phyloP scores from a whole-genome alignment of 805 yeast genomes.

The Candida boleticola region DNA sequence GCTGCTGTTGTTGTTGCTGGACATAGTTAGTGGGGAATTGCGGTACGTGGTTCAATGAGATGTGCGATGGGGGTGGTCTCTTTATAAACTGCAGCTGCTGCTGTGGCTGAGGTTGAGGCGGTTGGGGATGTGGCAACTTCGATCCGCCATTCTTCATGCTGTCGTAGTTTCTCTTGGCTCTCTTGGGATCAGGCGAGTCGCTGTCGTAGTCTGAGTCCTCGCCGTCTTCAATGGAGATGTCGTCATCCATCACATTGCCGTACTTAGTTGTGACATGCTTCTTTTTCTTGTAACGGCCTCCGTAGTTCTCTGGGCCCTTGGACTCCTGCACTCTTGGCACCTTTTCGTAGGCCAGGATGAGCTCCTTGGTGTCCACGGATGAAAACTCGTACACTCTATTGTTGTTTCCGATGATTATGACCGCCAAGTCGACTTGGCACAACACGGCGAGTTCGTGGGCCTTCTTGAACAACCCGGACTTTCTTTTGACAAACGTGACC shows the following conservation, averaged over 20 bases:
- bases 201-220: slow-evolving; percentile 34
- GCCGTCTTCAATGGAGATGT: slow-evolving; percentile 16
- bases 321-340: slow-evolving; percentile 47
- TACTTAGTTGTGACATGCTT: slow-evolving; percentile 17
- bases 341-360: slow-evolving; percentile 21
- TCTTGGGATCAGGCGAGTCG: slow-evolving; percentile 34
- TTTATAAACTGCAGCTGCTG: slow-evolving; percentile 3
- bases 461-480: slow-evolving; percentile 88
- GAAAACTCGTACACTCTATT: slow-evolving; percentile 83
- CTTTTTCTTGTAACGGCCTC: slow-evolving; percentile 48
- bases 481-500: slow-evolving; percentile 88
- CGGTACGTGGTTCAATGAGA: slow-evolving; percentile 17
- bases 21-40: slow-evolving; percentile 8
- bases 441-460: slow-evolving; percentile 84
- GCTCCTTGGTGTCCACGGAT: slow-evolving; percentile 55
- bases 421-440: slow-evolving; percentile 91
- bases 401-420: slow-evolving; percentile 79
- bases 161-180: slow-evolving; percentile 18
- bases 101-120: slow-evolving; percentile 2
- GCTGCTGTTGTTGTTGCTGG: neutral
- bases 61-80: slow-evolving; percentile 16
- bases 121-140: neutral
- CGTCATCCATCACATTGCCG: slow-evolving; percentile 11
- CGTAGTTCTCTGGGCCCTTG: slow-evolving; percentile 66
- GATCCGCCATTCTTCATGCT: neutral